Base-by-base conservation (phyloP, 2,329 filamentous ascomycete genomes). In the Lachnellula arida region DNA sequence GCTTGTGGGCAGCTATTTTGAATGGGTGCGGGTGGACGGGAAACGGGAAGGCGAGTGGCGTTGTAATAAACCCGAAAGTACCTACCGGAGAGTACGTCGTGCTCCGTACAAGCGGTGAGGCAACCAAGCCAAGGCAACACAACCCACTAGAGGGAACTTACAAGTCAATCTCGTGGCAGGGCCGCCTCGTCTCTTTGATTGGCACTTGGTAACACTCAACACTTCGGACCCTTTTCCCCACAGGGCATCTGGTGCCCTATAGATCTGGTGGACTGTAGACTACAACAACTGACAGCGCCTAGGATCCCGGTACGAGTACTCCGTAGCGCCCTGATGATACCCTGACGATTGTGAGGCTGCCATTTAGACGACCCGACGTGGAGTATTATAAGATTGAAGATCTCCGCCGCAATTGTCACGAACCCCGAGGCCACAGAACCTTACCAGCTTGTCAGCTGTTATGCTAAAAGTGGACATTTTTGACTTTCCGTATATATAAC, bases 321-420 rank as follows among this genome's bases (percentile, higher is more conserved):
- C n/a, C n/a, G n/a, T n/a, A n/a, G n/a, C n/a, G n/a, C n/a, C n/a
- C n/a, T n/a, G n/a, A n/a, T n/a, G n/a, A 19, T 11, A 19, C 42
- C 42, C 42, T 44, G 42, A 44, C 12, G 42, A 23, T 15, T 22
- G 23, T 22, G 12, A 32, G 22, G 44, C 22, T 46, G 44, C 25
- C 23, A 46, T 12, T 25, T 9, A 25, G 9, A 25, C n/a, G n/a
- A n/a, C n/a, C n/a, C 17, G 39, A 28, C 49, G 37, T 22, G 35
- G 37, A 37, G 19, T 46, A 25, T n/a, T 49, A 50, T 51, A 51
- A 43, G 25, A 15, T 43, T 40, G 49, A n/a, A 12, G 49, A 51
- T 51, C 49, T 28, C 22, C 49, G 22, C 49, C 23, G 35, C 22
- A 51, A n/a, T 35, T 28, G 48, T 43, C 15, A 23, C 25, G 14